Evolutionary conservation across 192 early-diverging fungal genomes (phyloP), one percentile per base, ranked within the genome.

Genomic region (Umbelopsis isabellina): DNA sequence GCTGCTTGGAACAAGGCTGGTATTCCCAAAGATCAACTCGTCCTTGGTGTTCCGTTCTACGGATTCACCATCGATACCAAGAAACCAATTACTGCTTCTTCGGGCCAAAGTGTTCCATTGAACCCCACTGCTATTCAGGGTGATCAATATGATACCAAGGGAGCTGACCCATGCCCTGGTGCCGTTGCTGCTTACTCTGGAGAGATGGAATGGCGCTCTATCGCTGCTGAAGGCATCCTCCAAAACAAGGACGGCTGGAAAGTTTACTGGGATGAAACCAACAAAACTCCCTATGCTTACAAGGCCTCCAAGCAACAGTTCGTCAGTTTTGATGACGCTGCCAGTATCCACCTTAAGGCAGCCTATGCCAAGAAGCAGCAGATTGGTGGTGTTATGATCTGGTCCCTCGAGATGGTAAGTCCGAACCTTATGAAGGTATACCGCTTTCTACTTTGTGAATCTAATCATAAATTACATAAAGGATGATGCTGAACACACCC

Each of bases 251-350:
- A 49, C 9, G 84, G 85, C 15, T 91, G 89, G 74, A 67, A 80
- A 5, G 74, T 85, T 21, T 82, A 86, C 73, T 96, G 90, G 90
- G 92, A 94, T 58, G 85, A 86, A 2, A 55, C 69, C 22, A 89
- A 91, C 55, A 79, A 87, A 69, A 92, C 94, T 0, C 79, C 89
- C 18, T 90, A 88, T 68, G 84, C 90, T 49, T 93, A 90, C 73
- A 89, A 90, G 71, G 48, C 73, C 3, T 50, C 46, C 3, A 82
- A 83, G 9, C 75, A 79, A 4, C 82, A 91, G 10, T 69, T 94
- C 74, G 88, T 87, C 49, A 89, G 89, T 8, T 95, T 89, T 73
- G 94, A 96, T 68, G 87, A 87, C 46, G 66, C 84, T 10, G 50
- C 79, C 20, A 77, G 84, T 2, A 55, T 88, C 15, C 77, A 70